These are phyloP conservation scores for Salvia rosmarinus DNA, from an alignment of 257 asterid species.

Conservation along the genomic window DNA sequence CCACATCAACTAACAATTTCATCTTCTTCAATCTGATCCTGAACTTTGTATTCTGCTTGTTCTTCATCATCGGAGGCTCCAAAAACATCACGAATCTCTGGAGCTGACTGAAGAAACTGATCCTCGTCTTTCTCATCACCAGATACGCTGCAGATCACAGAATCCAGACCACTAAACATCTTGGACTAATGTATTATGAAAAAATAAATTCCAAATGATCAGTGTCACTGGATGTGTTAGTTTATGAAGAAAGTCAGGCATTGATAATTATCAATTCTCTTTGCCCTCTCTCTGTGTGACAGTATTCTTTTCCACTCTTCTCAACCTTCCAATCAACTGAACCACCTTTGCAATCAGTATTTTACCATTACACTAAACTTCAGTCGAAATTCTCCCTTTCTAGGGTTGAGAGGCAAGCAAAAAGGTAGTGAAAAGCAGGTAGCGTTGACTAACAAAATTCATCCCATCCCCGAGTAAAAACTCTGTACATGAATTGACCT, in stretches of 20 bases:
- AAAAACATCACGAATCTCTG: constrained; percentile 73
- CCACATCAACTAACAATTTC: constrained; percentile 39
- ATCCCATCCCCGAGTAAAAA: not conserved
- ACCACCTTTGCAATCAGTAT: not conserved
- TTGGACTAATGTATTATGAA: not conserved
- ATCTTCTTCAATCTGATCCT: constrained; percentile 52
- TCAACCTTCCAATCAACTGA: constrained; percentile 13
- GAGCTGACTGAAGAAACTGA: constrained; percentile 45
- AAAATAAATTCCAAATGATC: not conserved
- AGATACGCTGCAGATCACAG: constrained; percentile 41
- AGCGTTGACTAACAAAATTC: not conserved
- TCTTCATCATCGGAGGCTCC: constrained; percentile 79
- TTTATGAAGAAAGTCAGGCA: not conserved
- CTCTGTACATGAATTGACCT: not conserved
- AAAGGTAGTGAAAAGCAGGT: not conserved
- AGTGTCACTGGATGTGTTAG: not conserved
- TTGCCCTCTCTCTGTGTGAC: not conserved
- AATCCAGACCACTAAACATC: constrained; percentile 1
- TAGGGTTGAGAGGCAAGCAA: not conserved
- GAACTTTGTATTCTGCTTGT: constrained; percentile 50
- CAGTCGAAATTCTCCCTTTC: not conserved
- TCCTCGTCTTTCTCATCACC: constrained; percentile 56
- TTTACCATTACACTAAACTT: not conserved
- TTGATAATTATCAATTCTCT: not conserved
- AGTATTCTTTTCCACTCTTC: constrained; percentile 10